Evolutionary conservation across 2,329 filamentous ascomycete genomes (phyloP), one percentile per base, ranked within the genome.

Genomic region (Emmonsiellopsis sp.): DNA sequence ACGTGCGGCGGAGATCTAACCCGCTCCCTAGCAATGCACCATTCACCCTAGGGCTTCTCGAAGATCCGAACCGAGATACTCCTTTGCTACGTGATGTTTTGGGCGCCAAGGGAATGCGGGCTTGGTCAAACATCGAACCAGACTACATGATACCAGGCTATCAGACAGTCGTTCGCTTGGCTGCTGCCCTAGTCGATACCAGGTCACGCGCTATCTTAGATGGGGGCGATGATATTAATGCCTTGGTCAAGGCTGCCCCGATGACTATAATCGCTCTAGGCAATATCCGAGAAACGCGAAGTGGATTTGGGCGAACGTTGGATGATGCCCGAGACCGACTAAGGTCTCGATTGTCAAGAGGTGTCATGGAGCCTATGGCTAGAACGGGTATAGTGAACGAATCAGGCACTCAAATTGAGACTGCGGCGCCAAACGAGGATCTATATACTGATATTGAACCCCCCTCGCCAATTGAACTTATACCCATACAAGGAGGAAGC

Each of bases 81-180:
- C 21, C 47, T 37, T 37, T 59, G n/a, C 56, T 57, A n/a, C 54
- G 59, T 31, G 53, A 60, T 42, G 54, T 64, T 40, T 58, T 72
- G 34, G 68, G 68, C 5, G 68, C 63, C 60, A 55, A 54, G 13
- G 68, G 58, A 9, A 61, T 60, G 36, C 57, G 55, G 32, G 64
- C 68, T 40, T 72, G 70, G 68, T 63, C 56, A 39, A 65, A 66
- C 33, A 60, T 72, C 3, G 57, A 69, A 27, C 71, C 71, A 2
- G 67, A 65, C 27, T 69, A 70, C 53, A 65, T 72, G 60, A 68
- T 71, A 52, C 74, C 74, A 11, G 69, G 69, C 6, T 76, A 76
- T 59, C 55, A 67, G 36, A 70, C 72, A 9, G 68, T 75, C 59
- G 66, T 76, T 11, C 67, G 71, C 53, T 62, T 77, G 27, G 71